A percentile compares a stretch with the other conserved stretches of the same genome.
These are phyloP conservation scores for Apostasia ramifera DNA, from an alignment of 106 monocot genomes.

Conservation along the genomic window DNA sequence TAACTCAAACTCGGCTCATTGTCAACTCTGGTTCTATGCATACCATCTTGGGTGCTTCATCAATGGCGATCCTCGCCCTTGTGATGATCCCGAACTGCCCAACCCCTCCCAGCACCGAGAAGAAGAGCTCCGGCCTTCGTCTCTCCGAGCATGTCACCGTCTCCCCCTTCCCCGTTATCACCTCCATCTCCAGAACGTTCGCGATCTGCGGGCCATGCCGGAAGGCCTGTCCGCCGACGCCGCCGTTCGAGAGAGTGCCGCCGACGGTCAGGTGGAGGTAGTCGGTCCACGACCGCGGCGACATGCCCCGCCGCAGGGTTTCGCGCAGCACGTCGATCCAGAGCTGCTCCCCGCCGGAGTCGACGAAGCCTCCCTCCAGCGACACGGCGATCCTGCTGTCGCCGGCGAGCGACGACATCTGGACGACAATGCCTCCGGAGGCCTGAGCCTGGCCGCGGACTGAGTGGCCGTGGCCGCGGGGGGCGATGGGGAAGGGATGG, in stretches of 20 bases:
- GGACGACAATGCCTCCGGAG: constrained; percentile 19
- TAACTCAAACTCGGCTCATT: too few species aligned
- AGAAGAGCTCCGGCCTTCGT: constrained; percentile 23
- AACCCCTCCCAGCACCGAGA: constrained; percentile 21
- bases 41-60: constrained; percentile 17
- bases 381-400: constrained; percentile 21
- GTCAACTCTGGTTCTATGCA: too few species aligned
- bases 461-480: constrained; percentile 64
- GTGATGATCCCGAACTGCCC: constrained; percentile 47
- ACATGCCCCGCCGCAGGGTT: constrained; percentile 28
- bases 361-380: constrained; percentile 19
- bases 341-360: constrained; percentile 51
- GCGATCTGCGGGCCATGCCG: constrained; percentile 61
- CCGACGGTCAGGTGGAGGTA: constrained; percentile 49
- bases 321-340: constrained; percentile 55
- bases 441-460: constrained; percentile 45
- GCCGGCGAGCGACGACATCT: constrained; percentile 22
- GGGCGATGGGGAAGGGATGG: constrained; percentile 31
- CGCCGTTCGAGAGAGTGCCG: constrained; percentile 61
- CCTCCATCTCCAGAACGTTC: constrained; percentile 53
- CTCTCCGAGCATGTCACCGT: constrained; percentile 20
- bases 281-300: constrained; percentile 51
- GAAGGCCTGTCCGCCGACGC: constrained; percentile 63
- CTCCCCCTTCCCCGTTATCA: constrained; percentile 44
- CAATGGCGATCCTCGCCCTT: constrained; percentile 23